A percentile compares a stretch with the other conserved stretches of the same genome.
Conservation (phyloP, 768 basidiomycete genomes). For the Megacollybia marginata region DNA sequence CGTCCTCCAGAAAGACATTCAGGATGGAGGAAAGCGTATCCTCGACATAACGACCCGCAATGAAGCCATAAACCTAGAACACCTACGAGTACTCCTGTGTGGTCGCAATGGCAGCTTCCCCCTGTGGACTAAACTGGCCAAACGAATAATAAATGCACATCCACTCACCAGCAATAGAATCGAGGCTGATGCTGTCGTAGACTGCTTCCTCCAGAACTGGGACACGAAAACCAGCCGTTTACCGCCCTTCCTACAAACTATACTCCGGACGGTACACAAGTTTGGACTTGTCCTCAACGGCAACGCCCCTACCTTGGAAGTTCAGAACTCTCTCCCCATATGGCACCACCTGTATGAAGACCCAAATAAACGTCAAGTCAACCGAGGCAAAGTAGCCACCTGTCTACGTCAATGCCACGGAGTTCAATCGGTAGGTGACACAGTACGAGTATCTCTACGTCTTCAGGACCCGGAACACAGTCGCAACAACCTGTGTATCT, state of each 20-base stretch:
- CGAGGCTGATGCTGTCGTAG: not conserved
- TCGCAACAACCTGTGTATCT: slow-evolving; percentile 1
- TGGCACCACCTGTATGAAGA: too few relatives aligned
- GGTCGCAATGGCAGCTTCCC: not conserved
- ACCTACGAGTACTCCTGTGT: not conserved
- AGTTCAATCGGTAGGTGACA: not conserved
- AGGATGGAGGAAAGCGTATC: not conserved
- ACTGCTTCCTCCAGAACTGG: not conserved
- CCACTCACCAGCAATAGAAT: not conserved
- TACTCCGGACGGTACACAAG: not conserved
- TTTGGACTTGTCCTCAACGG: not conserved
- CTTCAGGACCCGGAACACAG: not conserved
- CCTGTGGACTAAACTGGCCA: not conserved
- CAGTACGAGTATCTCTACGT: not conserved
- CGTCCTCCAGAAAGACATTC: not conserved
- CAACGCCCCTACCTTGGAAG: not conserved
- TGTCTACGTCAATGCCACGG: not conserved
- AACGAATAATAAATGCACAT: not conserved
- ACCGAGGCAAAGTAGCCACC: not conserved
- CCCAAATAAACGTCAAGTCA: too few relatives aligned
- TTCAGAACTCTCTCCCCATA: not conserved
- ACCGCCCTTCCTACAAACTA: not conserved
- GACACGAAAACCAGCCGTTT: not conserved
- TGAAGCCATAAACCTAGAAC: not conserved
- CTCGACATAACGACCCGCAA: not conserved